These are phyloP conservation scores for Sordaria brevicollis DNA, from an alignment of 495 filamentous ascomycete genomes.

Conservation along the genomic window DNA sequence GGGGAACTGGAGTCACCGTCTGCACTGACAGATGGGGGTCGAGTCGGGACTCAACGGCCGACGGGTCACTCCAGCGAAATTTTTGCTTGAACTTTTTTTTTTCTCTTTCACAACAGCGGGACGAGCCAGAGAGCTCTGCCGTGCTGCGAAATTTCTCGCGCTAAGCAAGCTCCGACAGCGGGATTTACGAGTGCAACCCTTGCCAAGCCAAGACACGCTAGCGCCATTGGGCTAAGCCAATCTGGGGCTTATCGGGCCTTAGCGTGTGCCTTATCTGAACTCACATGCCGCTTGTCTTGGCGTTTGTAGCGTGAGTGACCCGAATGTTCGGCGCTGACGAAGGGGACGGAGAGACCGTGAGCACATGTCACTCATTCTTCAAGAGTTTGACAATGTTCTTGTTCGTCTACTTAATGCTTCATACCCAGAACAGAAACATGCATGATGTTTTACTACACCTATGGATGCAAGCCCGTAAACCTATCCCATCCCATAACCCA, in stretches of 20 bases:
- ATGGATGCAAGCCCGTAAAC: too few species aligned
- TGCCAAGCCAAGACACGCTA: background rate
- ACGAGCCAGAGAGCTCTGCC: too few species aligned
- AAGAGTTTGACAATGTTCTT: background rate
- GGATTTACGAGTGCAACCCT: slow-evolving; percentile 2
- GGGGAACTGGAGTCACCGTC: background rate
- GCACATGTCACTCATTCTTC: background rate
- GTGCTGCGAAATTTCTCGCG: slow-evolving; percentile 3
- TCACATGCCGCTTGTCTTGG: background rate
- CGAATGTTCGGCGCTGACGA: background rate
- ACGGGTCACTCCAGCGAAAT: too few species aligned
- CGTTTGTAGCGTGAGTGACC: background rate
- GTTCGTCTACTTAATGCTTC: background rate
- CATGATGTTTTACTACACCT: too few species aligned
- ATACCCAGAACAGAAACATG: too few species aligned
- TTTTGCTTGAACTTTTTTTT: background rate
- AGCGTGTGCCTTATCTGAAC: slow-evolving; percentile 8
- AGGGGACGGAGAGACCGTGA: background rate
- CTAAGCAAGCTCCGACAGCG: slow-evolving; percentile 12
- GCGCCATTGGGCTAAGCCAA: background rate
- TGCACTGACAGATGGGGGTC: background rate
- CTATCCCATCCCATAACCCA: too few species aligned
- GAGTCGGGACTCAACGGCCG: background rate
- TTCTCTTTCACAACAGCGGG: too few species aligned
- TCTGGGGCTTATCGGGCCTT: slow-evolving; percentile 3